Evolutionary conservation across 2,329 filamentous ascomycete genomes (phyloP), one percentile per base, ranked within the genome.

Genomic region (Onygenales sp.): DNA sequence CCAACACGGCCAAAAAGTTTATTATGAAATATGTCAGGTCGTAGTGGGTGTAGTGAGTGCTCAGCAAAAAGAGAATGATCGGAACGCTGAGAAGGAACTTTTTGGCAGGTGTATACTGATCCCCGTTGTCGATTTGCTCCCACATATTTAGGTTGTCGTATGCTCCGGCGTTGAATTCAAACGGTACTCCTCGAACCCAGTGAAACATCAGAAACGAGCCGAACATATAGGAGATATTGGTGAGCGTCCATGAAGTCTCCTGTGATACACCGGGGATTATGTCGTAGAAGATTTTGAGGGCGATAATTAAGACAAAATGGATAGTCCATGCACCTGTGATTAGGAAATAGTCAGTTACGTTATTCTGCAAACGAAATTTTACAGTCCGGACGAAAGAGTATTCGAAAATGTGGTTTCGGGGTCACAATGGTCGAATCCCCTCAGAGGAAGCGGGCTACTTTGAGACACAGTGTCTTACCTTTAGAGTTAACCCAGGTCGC

Each of bases 111-210:
- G 93, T 98, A 76, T 97, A 98, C 71, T 98, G 93, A 63, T 93
- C 93, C 46, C 93, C 93, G 65, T 97, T 94, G 77, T 98, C 93
- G 70, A 98, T 98, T 75, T 98, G 93, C 77, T 98, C 93, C 93
- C 93, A 98, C 93, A 98, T 97, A 76, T 97, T 98, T 67, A 98
- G 80, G 72, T 98, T 97, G 78, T 98, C 93, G 72, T 97, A 98
- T 62, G 93, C 93, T 55, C 93, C 93, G 53, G 88, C 86, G 69
- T 98, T 98, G 80, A 98, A 98, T 72, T 98, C 93, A 68, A 98
- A 98, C 5, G 93, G 93, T 46, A 97, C 89, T 62, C 93, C 93
- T 67, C 92, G 89, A 62, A 98, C 93, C 79, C 89, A 95, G 74
- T 98, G 93, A 74, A 98, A 98, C 93, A 98, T 98, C 72, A 98